Conservation (phyloP, 2,329 filamentous ascomycete species). For the Zasmidium cellare region DNA sequence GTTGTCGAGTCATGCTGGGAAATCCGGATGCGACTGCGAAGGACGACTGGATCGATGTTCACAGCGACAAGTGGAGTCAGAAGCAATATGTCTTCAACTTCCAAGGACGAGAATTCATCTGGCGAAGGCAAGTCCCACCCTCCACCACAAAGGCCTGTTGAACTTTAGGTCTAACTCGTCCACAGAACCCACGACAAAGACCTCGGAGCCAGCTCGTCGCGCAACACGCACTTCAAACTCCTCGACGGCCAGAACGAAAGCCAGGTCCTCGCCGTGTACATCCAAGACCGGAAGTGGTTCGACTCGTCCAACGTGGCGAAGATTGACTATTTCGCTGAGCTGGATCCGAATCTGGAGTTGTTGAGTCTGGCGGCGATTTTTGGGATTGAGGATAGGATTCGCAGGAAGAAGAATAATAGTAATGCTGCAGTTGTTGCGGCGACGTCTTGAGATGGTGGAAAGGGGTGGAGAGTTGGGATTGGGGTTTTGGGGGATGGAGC, state of each 20-base stretch:
- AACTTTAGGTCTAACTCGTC: neutral
- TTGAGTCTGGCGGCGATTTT: too few relatives aligned
- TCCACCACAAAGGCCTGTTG: neutral
- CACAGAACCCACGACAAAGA: slow-evolving; percentile 1
- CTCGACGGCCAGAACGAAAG: neutral
- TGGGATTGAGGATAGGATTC: too few relatives aligned
- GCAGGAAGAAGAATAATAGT: too few relatives aligned
- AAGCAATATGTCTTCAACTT: neutral
- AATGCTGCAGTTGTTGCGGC: too few relatives aligned
- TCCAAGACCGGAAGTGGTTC: slow-evolving; percentile 2
- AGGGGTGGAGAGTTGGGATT: too few relatives aligned
- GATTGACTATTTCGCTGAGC: neutral
- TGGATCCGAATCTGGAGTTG: too few relatives aligned
- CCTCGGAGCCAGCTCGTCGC: neutral
- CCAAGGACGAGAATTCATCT: neutral
- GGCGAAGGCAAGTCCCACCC: slow-evolving; percentile 1
- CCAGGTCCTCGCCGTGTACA: slow-evolving; percentile 1
- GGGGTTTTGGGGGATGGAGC: too few relatives aligned
- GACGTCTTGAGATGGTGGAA: too few relatives aligned
- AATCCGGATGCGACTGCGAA: neutral
- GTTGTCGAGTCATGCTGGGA: neutral
- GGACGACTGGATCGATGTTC: neutral
- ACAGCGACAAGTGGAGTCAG: neutral
- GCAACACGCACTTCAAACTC: slow-evolving; percentile 1
- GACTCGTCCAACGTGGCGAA: neutral